Base-by-base conservation (phyloP, 352 stramenopile genomes). In the Chrysophaeum taylorii region DNA sequence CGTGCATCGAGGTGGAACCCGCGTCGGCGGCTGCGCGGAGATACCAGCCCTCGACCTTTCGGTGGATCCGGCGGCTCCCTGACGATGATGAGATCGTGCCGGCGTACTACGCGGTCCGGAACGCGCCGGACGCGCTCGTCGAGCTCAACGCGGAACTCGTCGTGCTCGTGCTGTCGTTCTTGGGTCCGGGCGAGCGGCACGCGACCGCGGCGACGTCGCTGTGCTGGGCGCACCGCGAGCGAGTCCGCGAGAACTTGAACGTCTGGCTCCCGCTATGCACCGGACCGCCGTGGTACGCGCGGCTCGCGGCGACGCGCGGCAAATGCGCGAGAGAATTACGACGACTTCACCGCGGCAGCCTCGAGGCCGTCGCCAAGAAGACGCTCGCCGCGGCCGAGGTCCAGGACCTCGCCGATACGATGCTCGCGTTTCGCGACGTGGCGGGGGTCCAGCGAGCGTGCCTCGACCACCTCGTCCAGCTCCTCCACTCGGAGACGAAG, bases 381-480 rank as follows among this genome's bases (percentile, higher is more conserved):
- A 2, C 27, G 15, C 27, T 33, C 27, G 9, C 2, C 52, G 33
- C 9, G 27, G 52, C 52, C 27, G 5, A 25, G 9, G 9, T 63
- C 52, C 27, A 36, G 9, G 52, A 39, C 0, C 78, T 88, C 68
- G 79, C 84, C 7, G 85, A 85, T 70, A 86, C 79, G 80, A 86
- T 88, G 81, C 76, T 82, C 16, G 78, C 75, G 33, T 84, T 84
- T 70, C 57, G 70, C 31, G 77, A 85, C 66, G 82, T 88, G 0
- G 79, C 83, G 76, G 82, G 82, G 53, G 86, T 88, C 62, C 82
- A 79, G 69, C 39, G 14, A 2, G 5, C 9, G 33, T 63, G 52
- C 52, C 33, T 63, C 33, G 33, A 39, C 15, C 16, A 15, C 2
- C 33, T 63, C 2, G 29, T 25, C 33, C 27, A 63, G 5, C 25